A percentile compares a stretch with the other conserved stretches of the same genome.
Evolutionary conservation across 495 filamentous ascomycete genomes (phyloP).

Genomic region (Staphylotrichum longicolle): DNA sequence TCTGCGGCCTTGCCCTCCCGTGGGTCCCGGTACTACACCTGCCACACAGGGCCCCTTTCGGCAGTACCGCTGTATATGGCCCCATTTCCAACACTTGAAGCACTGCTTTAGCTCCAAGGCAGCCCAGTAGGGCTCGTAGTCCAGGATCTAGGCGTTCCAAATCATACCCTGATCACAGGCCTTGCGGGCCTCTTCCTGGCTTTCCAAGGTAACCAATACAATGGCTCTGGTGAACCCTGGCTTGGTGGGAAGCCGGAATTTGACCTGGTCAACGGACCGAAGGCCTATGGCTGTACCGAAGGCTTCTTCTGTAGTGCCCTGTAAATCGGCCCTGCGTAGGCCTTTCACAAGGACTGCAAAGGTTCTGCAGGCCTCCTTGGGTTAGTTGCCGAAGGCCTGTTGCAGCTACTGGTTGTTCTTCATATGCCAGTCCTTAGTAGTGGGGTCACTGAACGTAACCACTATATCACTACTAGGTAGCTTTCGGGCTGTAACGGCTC

Average conservation of each 20-base stretch:
- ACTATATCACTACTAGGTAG: background rate
- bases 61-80: background rate
- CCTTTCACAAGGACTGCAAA: background rate
- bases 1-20: slow-evolving; percentile 2
- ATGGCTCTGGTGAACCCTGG: background rate
- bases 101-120: background rate
- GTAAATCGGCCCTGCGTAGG: background rate
- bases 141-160: slow-evolving; percentile 11
- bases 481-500: background rate
- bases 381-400: background rate
- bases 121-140: slow-evolving; percentile 12
- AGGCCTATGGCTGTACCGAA: background rate
- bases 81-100: slow-evolving; percentile 12
- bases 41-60: background rate
- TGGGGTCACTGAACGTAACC: background rate
- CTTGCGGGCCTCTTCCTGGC: background rate
- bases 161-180: background rate
- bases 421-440: background rate
- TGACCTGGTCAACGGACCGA: background rate
- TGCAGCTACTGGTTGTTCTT: background rate
- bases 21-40: slow-evolving; percentile 2
- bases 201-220: background rate
- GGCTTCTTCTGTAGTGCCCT: background rate
- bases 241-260: background rate
- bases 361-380: background rate